Percentiles rank a stretch among this genome's conserved stretches.
Evolutionary conservation across 768 basidiomycete genomes (phyloP).

Genomic region (Naematelia aurantialba): DNA sequence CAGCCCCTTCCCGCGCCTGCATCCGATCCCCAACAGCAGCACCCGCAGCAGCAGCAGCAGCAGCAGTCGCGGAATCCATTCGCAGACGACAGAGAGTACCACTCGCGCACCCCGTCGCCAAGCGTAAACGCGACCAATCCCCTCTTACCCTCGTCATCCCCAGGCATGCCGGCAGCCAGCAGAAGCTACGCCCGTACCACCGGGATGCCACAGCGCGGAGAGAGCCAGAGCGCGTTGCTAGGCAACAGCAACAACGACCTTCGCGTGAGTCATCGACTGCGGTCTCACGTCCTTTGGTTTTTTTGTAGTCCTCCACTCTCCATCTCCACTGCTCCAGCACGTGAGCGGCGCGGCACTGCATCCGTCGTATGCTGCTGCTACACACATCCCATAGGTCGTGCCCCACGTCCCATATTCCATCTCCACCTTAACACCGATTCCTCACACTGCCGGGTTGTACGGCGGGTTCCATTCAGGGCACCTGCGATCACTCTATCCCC

Average conservation of each 20-base stretch:
- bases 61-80: not conserved
- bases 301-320: not conserved
- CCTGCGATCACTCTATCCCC: conserved; percentile 2
- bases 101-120: not conserved
- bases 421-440: not conserved
- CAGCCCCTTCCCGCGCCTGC: conserved; percentile 17
- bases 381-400: not conserved
- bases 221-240: conserved; percentile 18
- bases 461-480: not conserved
- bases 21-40: not conserved
- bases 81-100: not conserved
- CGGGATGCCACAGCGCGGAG: conserved; percentile 19
- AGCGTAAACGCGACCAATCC: conserved; percentile 5
- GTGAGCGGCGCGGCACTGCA: not conserved
- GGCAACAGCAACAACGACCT: conserved; percentile 2
- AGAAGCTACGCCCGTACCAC: conserved; percentile 7
- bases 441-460: not conserved
- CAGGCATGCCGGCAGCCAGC: conserved; percentile 3
- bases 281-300: not conserved
- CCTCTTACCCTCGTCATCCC: not conserved
- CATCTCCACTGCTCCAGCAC: not conserved
- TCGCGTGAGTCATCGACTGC: conserved; percentile 3
- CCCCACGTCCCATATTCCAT: not conserved
- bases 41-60: not conserved
- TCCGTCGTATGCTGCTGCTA: too few species aligned